phyloP scores from a whole-genome alignment of 2,329 filamentous ascomycete genomes.

The Xylaria multiplex region DNA sequence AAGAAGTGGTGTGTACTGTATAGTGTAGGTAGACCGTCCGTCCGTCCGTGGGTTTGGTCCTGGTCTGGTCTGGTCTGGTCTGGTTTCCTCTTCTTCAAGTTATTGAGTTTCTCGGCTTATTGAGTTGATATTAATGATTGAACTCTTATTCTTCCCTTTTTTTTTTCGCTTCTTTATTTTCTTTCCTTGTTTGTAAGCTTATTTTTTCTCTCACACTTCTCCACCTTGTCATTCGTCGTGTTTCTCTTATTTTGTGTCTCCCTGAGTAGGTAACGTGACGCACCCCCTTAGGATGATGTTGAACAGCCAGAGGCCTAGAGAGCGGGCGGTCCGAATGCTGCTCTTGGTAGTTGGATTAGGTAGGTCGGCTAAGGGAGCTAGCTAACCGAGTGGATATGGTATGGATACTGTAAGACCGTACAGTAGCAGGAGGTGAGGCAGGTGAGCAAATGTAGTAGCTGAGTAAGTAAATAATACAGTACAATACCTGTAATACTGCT shows the following conservation, averaged over 20 bases:
- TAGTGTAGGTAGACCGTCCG: conserved; percentile 13
- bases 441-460: conserved; percentile 38
- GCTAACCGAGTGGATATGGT: conserved; percentile 34
- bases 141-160: neutral
- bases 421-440: conserved; percentile 31
- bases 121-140: conserved; percentile 10
- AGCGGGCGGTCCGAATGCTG: conserved; percentile 36
- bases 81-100: neutral
- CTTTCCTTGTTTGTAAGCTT: conserved; percentile 1
- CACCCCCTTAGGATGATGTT: conserved; percentile 11
- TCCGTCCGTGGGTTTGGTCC: neutral
- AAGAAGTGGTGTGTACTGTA: conserved; percentile 14
- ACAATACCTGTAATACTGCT: conserved; percentile 28
- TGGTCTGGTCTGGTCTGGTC: neutral
- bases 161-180: neutral
- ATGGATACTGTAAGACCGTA: conserved; percentile 26
- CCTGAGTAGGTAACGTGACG: conserved; percentile 29
- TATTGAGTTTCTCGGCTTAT: conserved; percentile 15
- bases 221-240: conserved; percentile 1
- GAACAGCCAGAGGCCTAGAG: conserved; percentile 19
- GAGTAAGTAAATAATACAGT: conserved; percentile 33
- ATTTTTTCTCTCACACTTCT: neutral
- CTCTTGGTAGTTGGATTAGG: conserved; percentile 33
- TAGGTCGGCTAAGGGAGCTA: conserved; percentile 38
- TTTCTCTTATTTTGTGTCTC: conserved; percentile 6